These are phyloP conservation scores for Lanmaoa pseudosensibilis DNA, from an alignment of 768 basidiomycete species.

Conservation along the genomic window DNA sequence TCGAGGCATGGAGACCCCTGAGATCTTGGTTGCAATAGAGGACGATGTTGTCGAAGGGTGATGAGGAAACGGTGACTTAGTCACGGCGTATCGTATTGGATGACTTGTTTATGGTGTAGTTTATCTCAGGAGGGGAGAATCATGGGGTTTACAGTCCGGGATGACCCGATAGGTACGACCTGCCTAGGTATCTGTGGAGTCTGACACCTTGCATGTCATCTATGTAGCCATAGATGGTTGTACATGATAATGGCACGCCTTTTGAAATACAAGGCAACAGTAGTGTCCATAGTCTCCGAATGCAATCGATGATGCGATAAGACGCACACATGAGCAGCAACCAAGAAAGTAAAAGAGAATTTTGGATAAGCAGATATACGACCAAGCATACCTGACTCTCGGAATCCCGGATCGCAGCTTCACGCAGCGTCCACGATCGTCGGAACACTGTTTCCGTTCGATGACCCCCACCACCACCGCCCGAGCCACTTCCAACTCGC, in stretches of 20 bases:
- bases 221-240: background rate
- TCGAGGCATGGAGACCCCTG: background rate
- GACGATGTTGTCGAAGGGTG: slow-evolving; percentile 2
- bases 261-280: background rate
- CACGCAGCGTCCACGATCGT: slow-evolving; percentile 15
- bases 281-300: background rate
- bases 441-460: slow-evolving; percentile 7
- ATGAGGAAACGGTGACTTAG: background rate
- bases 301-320: background rate
- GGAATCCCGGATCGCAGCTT: background rate
- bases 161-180: background rate
- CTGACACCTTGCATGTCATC: background rate
- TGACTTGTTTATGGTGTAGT: background rate
- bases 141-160: background rate
- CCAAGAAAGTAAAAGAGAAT: background rate
- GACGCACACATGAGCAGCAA: background rate
- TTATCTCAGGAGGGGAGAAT: background rate
- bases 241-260: background rate
- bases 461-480: slow-evolving; percentile 28
- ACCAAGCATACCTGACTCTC: background rate
- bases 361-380: background rate
- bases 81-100: background rate
- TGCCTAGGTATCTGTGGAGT: background rate
- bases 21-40: background rate
- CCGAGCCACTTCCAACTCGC: slow-evolving; percentile 63